Base-by-base conservation (phyloP, 371 early-diverging fungal genomes). In the Amoeboaphelidium occidentale region DNA sequence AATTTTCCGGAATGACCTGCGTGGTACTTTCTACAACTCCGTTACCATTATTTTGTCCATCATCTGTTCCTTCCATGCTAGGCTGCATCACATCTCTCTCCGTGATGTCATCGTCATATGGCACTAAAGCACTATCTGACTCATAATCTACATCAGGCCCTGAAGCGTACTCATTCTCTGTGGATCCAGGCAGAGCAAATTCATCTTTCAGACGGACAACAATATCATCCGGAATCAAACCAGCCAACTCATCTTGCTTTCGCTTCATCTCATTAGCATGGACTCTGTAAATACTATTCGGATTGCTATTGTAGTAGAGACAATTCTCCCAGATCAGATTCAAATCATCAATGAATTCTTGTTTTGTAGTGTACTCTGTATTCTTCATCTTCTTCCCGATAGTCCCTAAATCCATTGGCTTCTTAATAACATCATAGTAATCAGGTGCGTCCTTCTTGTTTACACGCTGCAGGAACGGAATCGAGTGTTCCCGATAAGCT, bases 381-480 rank as follows among this genome's bases (percentile, higher is more conserved):
- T 57, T 56, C 54, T 78, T 74, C 51, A 91, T 60, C 52, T 87
- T 87, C 58, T 78, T 78, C 25, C 78, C 67, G 51, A 91, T 80
- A 23, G 81, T 82, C n/a, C 78, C 76, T 4, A 91, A 60, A 67
- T 88, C 89, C 89, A 91, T 91, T 0, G 92, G 92, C n/a, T 75
- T 62, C 57, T 78, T 78, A 47, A 91, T 84, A 47, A 86, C 70
- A 44, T 84, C 84, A 65, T 79, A 84, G 57, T 97, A 97, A 63
- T 90, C 86, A 0, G 94, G 94, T 0, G 86, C 94, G 45, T 96
- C 96, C 23, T 82, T 76, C 53, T 84, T 81, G 56, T 72, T 78
- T 23, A 97, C 97, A 59, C 81, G 84, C 52, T 72, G 74, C 20
- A 91, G 64, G 59, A 97, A 97, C 2, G 92, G 92, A 2, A 66